phyloP scores from a whole-genome alignment of 257 asterid genomes.

The Scutellaria baicalensis region DNA sequence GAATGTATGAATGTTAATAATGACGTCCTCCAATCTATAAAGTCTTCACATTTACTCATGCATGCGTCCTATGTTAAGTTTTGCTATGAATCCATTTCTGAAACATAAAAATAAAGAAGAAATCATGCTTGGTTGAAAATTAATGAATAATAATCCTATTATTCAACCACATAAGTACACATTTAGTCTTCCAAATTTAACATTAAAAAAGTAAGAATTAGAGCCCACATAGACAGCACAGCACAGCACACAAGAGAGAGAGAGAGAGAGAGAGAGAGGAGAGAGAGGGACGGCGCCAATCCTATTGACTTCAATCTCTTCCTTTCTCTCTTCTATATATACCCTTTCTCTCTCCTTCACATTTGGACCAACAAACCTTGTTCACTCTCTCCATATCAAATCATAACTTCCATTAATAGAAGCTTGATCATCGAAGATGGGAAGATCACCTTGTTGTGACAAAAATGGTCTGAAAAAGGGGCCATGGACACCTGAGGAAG shows the following conservation, averaged over 20 bases:
- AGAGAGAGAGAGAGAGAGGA: constrained; percentile 4
- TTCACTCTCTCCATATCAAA: neutral
- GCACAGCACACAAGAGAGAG: constrained; percentile 7
- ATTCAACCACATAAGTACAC: neutral
- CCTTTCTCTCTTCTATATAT: constrained; percentile 38
- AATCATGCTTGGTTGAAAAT: no score
- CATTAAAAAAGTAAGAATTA: neutral
- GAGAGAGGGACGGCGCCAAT: constrained; percentile 70
- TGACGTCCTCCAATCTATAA: no score
- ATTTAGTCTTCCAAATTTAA: neutral
- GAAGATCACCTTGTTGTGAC: constrained; percentile 83
- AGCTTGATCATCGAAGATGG: constrained; percentile 49
- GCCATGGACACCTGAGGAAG: constrained; percentile 86
- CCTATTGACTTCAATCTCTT: constrained; percentile 43
- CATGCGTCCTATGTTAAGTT: neutral
- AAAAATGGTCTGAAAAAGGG: constrained; percentile 71
- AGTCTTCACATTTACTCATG: neutral
- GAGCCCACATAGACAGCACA: neutral
- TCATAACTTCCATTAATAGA: no score
- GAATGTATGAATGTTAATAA: no score
- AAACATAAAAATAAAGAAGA: no score
- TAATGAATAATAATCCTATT: no score
- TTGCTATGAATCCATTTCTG: no score
- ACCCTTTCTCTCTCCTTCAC: constrained; percentile 16
- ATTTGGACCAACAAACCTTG: constrained; percentile 39